A percentile compares a stretch with the other conserved stretches of the same genome.
Evolutionary conservation across 2,329 filamentous ascomycete genomes (phyloP).

Genomic region (Hysterium pulicare): DNA sequence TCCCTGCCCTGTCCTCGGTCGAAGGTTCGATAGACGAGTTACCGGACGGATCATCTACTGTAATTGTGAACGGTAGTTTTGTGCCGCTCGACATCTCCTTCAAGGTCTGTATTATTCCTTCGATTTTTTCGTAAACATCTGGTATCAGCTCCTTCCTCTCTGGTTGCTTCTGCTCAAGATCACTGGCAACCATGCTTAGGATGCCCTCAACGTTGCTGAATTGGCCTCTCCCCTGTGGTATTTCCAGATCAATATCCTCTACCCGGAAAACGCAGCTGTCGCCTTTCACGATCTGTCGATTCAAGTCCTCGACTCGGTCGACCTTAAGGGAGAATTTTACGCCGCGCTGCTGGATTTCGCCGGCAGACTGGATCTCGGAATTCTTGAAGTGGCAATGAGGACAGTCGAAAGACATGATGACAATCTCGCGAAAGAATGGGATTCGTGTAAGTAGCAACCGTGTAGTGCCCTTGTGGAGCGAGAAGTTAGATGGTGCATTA

Average conservation of each 20-base stretch:
- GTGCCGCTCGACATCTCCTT: slow-evolving; percentile 74
- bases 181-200: slow-evolving; percentile 71
- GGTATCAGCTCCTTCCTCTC: slow-evolving; percentile 72
- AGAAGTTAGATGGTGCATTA: slow-evolving; percentile 1
- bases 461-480: slow-evolving; percentile 66
- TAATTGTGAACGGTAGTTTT: slow-evolving; percentile 82
- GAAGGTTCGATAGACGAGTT: slow-evolving; percentile 97
- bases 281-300: slow-evolving; percentile 86
- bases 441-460: slow-evolving; percentile 86
- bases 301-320: slow-evolving; percentile 69
- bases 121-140: slow-evolving; percentile 75
- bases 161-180: slow-evolving; percentile 79
- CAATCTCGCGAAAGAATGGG: slow-evolving; percentile 95
- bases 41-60: slow-evolving; percentile 84
- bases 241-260: slow-evolving; percentile 88
- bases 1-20: slow-evolving; percentile 69
- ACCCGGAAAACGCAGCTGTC: slow-evolving; percentile 83
- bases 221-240: slow-evolving; percentile 85
- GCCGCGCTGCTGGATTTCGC: slow-evolving; percentile 86
- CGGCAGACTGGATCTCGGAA: slow-evolving; percentile 90
- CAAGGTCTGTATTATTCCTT: slow-evolving; percentile 69
- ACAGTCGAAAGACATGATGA: slow-evolving; percentile 95
- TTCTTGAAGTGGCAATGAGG: slow-evolving; percentile 85
- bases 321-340: slow-evolving; percentile 79
- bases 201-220: slow-evolving; percentile 93